These are phyloP conservation scores for Marvania coccoides DNA, from an alignment of 139 green algal genomes.

Conservation along the genomic window DNA sequence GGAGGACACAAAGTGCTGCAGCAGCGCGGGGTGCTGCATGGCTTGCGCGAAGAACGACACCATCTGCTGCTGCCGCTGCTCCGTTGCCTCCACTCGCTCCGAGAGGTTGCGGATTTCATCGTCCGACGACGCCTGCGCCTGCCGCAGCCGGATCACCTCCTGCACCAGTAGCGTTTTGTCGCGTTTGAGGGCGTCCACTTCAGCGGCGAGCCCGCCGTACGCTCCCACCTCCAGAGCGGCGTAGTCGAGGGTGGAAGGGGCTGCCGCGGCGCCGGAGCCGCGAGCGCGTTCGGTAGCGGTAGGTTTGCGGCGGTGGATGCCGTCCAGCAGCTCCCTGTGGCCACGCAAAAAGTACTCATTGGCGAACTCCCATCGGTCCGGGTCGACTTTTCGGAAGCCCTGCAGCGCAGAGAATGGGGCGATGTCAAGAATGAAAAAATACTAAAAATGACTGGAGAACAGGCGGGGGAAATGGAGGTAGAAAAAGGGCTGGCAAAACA, in stretches of 20 bases:
- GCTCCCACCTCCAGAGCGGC: constrained; percentile 55
- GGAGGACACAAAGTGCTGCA: constrained; percentile 49
- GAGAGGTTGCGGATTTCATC: constrained; percentile 48
- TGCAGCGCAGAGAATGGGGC: constrained; percentile 10
- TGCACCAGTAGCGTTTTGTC: constrained; percentile 84
- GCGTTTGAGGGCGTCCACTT: constrained; percentile 76
- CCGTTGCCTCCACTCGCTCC: constrained; percentile 53
- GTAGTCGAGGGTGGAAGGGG: neutral
- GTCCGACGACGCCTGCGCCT: constrained; percentile 58
- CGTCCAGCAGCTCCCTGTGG: constrained; percentile 58
- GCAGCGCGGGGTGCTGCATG: constrained; percentile 70
- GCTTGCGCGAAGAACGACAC: constrained; percentile 71
- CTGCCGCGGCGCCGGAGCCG: neutral
- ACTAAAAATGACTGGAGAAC: neutral
- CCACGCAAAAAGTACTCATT: constrained; percentile 85
- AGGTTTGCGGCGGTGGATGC: constrained; percentile 78
- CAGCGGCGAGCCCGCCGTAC: constrained; percentile 56
- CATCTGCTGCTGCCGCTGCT: constrained; percentile 76
- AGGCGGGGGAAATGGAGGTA: neutral
- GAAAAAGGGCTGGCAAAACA: neutral
- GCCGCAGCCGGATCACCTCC: constrained; percentile 76
- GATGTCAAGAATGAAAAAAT: neutral
- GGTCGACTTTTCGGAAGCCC: constrained; percentile 94
- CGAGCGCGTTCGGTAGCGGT: neutral
- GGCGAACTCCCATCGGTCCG: constrained; percentile 96